phyloP scores from a whole-genome alignment of 1,284 basidiomycete species.

The Caloboletus inedulis region DNA sequence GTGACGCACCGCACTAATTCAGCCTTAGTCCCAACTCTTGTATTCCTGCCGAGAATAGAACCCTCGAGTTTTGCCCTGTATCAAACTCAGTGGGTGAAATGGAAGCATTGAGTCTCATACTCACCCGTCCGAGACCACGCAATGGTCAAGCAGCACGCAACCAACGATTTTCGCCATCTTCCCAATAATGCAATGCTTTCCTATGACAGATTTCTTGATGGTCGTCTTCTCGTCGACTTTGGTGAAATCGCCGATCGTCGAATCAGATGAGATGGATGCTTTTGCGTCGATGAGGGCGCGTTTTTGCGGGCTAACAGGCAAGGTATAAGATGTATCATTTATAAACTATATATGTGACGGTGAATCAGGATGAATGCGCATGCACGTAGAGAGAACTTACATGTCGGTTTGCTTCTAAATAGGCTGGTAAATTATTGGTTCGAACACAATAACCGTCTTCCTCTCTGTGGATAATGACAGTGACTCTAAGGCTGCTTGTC shows the following conservation, averaged over 20 bases:
- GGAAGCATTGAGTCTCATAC: slow-evolving; percentile 20
- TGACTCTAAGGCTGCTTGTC: slow-evolving; percentile 54
- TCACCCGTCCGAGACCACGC: slow-evolving; percentile 83
- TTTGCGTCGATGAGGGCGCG: slow-evolving; percentile 69
- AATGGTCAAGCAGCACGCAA: slow-evolving; percentile 90
- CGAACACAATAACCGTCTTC: slow-evolving; percentile 65
- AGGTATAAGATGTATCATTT: slow-evolving; percentile 46
- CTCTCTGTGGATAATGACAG: slow-evolving; percentile 56
- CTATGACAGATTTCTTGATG: slow-evolving; percentile 88
- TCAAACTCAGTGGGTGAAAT: background rate
- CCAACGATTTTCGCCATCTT: slow-evolving; percentile 82
- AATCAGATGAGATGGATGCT: slow-evolving; percentile 85
- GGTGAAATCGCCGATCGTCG: slow-evolving; percentile 78
- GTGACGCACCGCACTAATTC: slow-evolving; percentile 83
- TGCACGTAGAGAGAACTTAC: slow-evolving; percentile 36
- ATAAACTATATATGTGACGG: slow-evolving; percentile 43
- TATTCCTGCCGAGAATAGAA: slow-evolving; percentile 81
- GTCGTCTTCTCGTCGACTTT: slow-evolving; percentile 80
- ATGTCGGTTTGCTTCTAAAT: slow-evolving; percentile 80
- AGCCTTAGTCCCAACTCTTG: slow-evolving; percentile 76
- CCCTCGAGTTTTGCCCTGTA: slow-evolving; percentile 85
- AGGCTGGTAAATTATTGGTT: slow-evolving; percentile 80
- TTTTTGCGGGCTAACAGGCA: slow-evolving; percentile 59
- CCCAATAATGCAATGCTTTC: slow-evolving; percentile 86
- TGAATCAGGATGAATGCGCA: background rate